Percentiles rank a stretch among this genome's conserved stretches.
phyloP scores from a whole-genome alignment of 306 rosid species.

The Begonia fuchsioides region DNA sequence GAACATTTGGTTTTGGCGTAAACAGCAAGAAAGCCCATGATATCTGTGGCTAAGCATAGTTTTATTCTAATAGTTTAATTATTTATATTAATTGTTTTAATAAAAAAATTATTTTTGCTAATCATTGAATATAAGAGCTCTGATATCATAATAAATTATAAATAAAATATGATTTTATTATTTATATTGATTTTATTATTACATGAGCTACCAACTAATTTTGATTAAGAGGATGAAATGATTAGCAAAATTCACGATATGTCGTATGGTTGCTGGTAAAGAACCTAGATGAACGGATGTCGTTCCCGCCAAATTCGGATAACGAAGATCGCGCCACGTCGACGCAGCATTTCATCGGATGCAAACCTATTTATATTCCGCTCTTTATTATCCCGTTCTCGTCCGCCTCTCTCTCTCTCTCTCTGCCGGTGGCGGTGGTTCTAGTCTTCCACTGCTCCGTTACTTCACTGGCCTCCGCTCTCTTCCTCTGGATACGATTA shows the following conservation, averaged over 20 bases:
- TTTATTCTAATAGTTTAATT: too few species aligned
- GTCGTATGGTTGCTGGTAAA: too few species aligned
- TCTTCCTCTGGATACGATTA: neutral
- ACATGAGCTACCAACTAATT: conserved; percentile 2
- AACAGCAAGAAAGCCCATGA: conserved; percentile 43
- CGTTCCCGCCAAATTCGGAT: conserved; percentile 5
- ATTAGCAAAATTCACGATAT: too few species aligned
- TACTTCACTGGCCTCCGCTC: conserved; percentile 10
- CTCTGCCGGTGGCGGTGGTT: neutral
- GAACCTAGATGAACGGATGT: neutral
- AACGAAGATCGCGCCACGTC: conserved; percentile 55
- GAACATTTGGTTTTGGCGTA: conserved; percentile 62
- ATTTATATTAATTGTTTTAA: too few species aligned
- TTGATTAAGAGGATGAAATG: neutral
- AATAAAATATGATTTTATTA: too few species aligned
- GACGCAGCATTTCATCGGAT: conserved; percentile 41
- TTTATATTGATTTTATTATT: too few species aligned
- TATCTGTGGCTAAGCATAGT: too few species aligned
- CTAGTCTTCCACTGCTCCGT: conserved; percentile 4
- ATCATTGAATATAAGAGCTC: too few species aligned
- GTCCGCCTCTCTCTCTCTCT: conserved; percentile 30
- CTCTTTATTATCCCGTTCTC: conserved; percentile 49
- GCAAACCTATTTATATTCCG: conserved; percentile 99
- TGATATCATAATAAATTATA: too few species aligned
- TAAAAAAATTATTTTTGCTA: too few species aligned